These are phyloP conservation scores for Senecio squalidus DNA, from an alignment of 140 eudicot genomes.

Conservation along the genomic window DNA sequence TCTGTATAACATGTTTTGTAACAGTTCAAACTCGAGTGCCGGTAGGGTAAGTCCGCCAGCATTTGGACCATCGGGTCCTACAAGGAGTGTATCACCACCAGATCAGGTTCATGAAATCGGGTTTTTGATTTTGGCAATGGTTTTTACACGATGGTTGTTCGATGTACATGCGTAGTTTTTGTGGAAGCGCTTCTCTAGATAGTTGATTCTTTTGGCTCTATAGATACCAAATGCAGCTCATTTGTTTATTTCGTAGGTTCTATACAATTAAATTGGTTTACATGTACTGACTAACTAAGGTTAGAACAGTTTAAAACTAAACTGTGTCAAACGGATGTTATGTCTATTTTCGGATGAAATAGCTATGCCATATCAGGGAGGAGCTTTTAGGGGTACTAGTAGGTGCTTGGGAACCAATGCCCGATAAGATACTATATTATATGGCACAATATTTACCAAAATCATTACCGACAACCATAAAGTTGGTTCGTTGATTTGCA, in stretches of 20 bases:
- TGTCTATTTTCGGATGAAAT: no score
- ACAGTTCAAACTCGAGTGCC: slow-evolving; percentile 45
- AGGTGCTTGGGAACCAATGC: no score
- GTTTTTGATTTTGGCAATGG: slow-evolving; percentile 24
- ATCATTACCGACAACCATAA: no score
- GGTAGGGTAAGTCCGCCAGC: slow-evolving; percentile 31
- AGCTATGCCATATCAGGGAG: not conserved
- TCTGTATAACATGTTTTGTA: not conserved
- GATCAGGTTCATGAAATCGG: slow-evolving; percentile 14
- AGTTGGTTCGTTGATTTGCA: no score
- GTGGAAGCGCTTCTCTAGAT: not conserved
- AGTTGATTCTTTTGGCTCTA: slow-evolving; percentile 17
- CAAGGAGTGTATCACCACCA: slow-evolving; percentile 26
- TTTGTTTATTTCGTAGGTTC: slow-evolving; percentile 12
- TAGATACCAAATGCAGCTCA: slow-evolving; percentile 11
- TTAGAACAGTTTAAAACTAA: not conserved
- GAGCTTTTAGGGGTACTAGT: no score
- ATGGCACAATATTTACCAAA: no score
- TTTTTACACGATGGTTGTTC: slow-evolving; percentile 15
- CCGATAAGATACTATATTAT: no score
- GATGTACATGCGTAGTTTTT: slow-evolving; percentile 22
- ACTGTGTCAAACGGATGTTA: not conserved
- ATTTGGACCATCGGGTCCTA: slow-evolving; percentile 40
- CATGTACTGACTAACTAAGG: not conserved
- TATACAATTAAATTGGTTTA: not conserved